phyloP scores from a whole-genome alignment of 2,329 filamentous ascomycete genomes.

The Talaromyces islandicus region DNA sequence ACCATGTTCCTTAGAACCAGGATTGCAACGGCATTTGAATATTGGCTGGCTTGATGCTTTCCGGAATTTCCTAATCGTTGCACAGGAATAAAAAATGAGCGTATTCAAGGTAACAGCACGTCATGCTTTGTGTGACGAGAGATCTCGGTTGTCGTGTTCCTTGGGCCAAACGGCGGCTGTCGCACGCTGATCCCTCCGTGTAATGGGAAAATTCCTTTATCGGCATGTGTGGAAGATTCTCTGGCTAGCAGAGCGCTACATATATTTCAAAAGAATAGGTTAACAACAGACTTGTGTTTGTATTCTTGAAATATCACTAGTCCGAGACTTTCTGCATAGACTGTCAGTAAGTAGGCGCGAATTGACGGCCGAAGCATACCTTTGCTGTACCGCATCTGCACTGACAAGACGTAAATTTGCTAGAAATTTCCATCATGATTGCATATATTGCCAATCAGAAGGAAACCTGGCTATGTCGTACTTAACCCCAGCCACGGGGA shows the following conservation, averaged over 20 bases:
- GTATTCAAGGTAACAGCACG: not conserved
- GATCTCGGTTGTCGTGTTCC: not conserved
- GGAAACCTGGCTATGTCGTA: not conserved
- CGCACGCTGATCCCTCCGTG: not conserved
- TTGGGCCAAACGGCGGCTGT: not conserved
- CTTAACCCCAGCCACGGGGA: not conserved
- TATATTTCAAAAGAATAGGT: not conserved
- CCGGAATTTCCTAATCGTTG: too few relatives aligned
- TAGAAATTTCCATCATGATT: not conserved
- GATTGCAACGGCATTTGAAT: not conserved
- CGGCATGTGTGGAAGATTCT: not conserved
- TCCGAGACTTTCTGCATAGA: not conserved
- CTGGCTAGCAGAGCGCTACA: not conserved
- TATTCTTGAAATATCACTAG: not conserved
- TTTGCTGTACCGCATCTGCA: not conserved
- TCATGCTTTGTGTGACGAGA: not conserved
- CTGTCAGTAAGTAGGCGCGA: not conserved
- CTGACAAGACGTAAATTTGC: not conserved
- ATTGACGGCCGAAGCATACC: not conserved
- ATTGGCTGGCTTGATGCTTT: not conserved
- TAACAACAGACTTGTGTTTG: not conserved
- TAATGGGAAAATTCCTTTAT: not conserved
- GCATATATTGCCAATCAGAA: not conserved
- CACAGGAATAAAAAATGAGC: too few relatives aligned
- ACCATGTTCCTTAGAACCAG: not conserved